Evolutionary conservation across 2,329 filamentous ascomycete genomes (phyloP).

Genomic region (Hymenoscyphus albidus): DNA sequence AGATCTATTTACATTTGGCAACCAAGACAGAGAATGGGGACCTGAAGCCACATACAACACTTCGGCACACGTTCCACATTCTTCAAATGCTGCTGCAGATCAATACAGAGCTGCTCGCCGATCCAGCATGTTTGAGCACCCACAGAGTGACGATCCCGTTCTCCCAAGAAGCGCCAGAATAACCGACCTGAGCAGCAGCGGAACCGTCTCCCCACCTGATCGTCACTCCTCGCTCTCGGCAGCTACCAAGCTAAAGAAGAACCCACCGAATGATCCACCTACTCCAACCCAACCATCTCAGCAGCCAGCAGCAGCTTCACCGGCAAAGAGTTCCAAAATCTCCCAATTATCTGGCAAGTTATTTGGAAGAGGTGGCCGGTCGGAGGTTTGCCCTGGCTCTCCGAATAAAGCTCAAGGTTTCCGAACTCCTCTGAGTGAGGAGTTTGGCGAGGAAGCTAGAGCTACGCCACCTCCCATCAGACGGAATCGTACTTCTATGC

Average conservation of each 20-base stretch:
- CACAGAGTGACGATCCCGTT: conserved; percentile 24
- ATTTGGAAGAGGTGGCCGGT: conserved; percentile 5
- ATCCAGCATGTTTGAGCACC: conserved; percentile 21
- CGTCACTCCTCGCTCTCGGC: conserved; percentile 31
- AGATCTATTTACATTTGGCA: conserved; percentile 13
- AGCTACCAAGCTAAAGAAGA: conserved; percentile 24
- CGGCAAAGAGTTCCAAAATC: conserved; percentile 13
- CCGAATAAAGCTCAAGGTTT: conserved; percentile 2
- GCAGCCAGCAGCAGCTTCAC: conserved; percentile 3
- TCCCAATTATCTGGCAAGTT: conserved; percentile 9
- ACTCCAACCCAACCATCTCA: background rate
- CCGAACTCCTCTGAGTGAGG: background rate
- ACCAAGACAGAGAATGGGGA: conserved; percentile 25
- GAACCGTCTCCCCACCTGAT: conserved; percentile 21
- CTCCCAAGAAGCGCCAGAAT: background rate
- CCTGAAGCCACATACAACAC: conserved; percentile 28
- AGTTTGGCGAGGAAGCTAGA: conserved; percentile 18
- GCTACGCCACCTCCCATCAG: conserved; percentile 32
- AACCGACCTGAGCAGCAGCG: conserved; percentile 3
- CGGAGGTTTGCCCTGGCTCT: background rate
- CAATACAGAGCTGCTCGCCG: conserved; percentile 22
- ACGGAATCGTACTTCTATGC: conserved; percentile 13
- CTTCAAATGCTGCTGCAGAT: conserved; percentile 13
- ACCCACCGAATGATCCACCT: background rate
- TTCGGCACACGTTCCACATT: conserved; percentile 19